Evolutionary conservation across 345 rosid genomes (phyloP), one percentile per base, ranked within the genome.

Genomic region (Ailanthus altissimus): DNA sequence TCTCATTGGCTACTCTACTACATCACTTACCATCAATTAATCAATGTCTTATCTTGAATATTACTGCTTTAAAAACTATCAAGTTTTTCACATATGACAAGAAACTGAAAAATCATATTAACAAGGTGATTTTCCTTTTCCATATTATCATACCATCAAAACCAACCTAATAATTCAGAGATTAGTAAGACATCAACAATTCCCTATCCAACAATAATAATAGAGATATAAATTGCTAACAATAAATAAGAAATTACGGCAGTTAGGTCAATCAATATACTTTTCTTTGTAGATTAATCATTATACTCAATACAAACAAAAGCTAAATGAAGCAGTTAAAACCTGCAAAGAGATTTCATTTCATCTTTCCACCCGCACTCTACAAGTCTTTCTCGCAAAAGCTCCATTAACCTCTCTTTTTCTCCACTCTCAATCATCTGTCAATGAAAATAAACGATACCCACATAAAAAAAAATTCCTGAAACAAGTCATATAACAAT

Each of bases 301-400:
- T 32, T 3, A 32, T 32, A 32, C 38, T 32, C 38, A 3, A 18
- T 28, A 49, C 59, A 69, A 28, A 69, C 43, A 26, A 26, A 26
- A 58, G 54, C 25, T 9, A 42, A 57, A 72, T 23, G 21, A 59
- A 58, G 40, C 4, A 18, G n/a, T 12, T 8, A 54, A 56, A 70
- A 89, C 97, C 97, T 93, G 97, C 95, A 91, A 78, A 87, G 90
- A 73, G 89, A 84, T 75, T 85, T 87, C 94, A 93, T 87, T 56
- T 89, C 95, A 81, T 93, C 97, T 78, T 85, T 89, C 97, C 97
- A 89, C 25, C 94, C 97, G 78, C 90, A 91, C 45, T 93, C 97
- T 59, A 89, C 75, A 77, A 92, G 89, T 82, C 87, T 88, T 69
- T 93, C 92, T 68, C 91, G 86, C 81, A 91, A 85, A 28, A 91